These are phyloP conservation scores for Penicillium bovifimosum DNA, from an alignment of 495 filamentous ascomycete species.

Conservation along the genomic window DNA sequence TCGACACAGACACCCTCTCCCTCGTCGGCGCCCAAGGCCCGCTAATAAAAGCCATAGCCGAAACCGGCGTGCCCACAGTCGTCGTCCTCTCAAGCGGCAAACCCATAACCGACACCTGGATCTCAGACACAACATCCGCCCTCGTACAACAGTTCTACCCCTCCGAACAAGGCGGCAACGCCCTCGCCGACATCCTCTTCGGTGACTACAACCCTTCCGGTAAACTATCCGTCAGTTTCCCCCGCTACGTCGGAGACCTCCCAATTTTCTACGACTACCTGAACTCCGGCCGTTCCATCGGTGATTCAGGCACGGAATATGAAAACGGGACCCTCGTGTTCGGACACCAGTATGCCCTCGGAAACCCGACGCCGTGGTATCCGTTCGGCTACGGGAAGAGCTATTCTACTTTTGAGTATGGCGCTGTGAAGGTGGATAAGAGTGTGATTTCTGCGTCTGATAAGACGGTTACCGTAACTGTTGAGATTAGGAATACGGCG, in stretches of 20 bases:
- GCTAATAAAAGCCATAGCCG: slow-evolving; percentile 56
- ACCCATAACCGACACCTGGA: slow-evolving; percentile 64
- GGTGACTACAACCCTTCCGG: slow-evolving; percentile 61
- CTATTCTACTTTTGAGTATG: slow-evolving; percentile 59
- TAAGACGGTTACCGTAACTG: slow-evolving; percentile 41
- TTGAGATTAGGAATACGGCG: slow-evolving; percentile 52
- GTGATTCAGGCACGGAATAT: slow-evolving; percentile 43
- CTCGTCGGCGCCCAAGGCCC: slow-evolving; percentile 66
- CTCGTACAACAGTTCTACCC: slow-evolving; percentile 69
- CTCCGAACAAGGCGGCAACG: slow-evolving; percentile 56
- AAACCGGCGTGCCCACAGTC: slow-evolving; percentile 60
- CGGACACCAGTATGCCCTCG: slow-evolving; percentile 61
- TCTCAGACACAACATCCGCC: slow-evolving; percentile 52
- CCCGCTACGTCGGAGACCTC: slow-evolving; percentile 56
- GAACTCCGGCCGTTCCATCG: slow-evolving; percentile 54
- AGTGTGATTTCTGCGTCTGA: slow-evolving; percentile 38
- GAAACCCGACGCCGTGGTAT: slow-evolving; percentile 51
- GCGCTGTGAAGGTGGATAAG: slow-evolving; percentile 41
- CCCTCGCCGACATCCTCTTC: slow-evolving; percentile 62
- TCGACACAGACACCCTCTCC: slow-evolving; percentile 55
- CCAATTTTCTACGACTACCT: slow-evolving; percentile 68
- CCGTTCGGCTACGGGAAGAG: slow-evolving; percentile 65
- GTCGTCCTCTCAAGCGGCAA: slow-evolving; percentile 67
- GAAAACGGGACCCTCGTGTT: slow-evolving; percentile 57
- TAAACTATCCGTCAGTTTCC: slow-evolving; percentile 64